Evolutionary conservation across 148 eudicot species (phyloP), one percentile per base, ranked within the genome.

Genomic region (Diospyros kaki): DNA sequence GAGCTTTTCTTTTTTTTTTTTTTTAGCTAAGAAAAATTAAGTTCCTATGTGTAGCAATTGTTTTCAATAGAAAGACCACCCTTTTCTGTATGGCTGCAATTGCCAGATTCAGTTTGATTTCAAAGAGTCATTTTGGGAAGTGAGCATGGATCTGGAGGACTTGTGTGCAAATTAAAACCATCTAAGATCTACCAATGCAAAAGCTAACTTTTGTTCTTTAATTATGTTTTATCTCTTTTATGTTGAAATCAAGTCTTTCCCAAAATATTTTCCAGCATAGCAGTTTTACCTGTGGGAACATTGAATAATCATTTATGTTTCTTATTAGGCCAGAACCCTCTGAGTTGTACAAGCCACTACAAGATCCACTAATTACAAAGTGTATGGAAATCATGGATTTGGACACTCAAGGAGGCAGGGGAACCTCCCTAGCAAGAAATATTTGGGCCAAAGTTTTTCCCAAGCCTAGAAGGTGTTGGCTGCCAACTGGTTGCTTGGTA

Each of bases 401-500:
- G 74, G 93, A 79, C 52, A 76, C 85, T 55, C 84, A 58, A 75
- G 87, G 82, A 81, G 80, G 67, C 71, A 71, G 72, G 76, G 70
- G 75, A 46, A 72, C 72, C 64, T 86, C 89, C 58, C 51, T 80
- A 61, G 85, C 87, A 9, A 83, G 66, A 81, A 86, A 69, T 60
- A 66, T 90, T 54, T 88, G 83, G 91, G 86, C 97, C 73, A 94
- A 86, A 83, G 59, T 91, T 58, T 83, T 86, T 53, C 95, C 98
- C 12, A 91, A 86, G 86, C 85, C 98, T 74, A 89, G 84, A 81
- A 83, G 95, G 82, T 82, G 89, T 80, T 94, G 98, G 98, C 86
- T 94, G 66, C 98, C 98, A 28, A 91, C 97, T 75, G 93, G 97
- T 82, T 94, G 93, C 82, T 79, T 94, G 91, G 98, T 94, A 87